Evolutionary conservation across 2,329 filamentous ascomycete species (phyloP).

Genomic region (Fusarium haematococcum): DNA sequence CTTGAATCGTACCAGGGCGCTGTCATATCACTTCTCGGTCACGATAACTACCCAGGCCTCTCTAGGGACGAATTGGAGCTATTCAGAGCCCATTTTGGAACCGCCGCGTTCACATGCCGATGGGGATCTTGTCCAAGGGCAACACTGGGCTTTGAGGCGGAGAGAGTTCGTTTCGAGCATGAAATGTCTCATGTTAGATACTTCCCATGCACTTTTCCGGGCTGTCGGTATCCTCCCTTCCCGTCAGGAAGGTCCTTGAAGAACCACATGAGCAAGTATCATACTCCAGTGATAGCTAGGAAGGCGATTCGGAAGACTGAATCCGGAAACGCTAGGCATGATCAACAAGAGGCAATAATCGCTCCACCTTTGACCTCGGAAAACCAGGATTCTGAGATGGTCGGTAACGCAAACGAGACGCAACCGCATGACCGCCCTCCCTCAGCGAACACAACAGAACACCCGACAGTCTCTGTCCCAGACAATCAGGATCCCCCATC

Average conservation of each 20-base stretch:
- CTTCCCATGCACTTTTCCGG: not conserved
- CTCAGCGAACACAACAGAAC: too few species aligned
- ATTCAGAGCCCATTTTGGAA: conserved; percentile 14
- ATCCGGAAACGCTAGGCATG: too few species aligned
- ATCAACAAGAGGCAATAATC: too few species aligned
- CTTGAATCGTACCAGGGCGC: conserved; percentile 11
- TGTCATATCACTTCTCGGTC: not conserved
- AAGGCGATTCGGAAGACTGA: not conserved
- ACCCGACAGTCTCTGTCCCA: too few species aligned
- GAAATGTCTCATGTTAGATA: conserved; percentile 14
- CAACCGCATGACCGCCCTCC: too few species aligned
- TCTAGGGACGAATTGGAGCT: conserved; percentile 3
- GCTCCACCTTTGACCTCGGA: too few species aligned
- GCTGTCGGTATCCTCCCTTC: not conserved
- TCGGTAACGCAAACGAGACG: too few species aligned
- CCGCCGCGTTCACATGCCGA: conserved; percentile 11
- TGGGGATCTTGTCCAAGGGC: conserved; percentile 1
- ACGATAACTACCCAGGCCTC: not conserved
- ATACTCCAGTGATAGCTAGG: not conserved
- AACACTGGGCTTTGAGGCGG: conserved; percentile 5
- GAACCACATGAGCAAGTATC: not conserved
- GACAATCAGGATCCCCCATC: too few species aligned
- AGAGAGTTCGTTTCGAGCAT: not conserved
- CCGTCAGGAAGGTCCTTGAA: not conserved
- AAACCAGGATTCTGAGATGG: too few species aligned